These are phyloP conservation scores for Amanita muscaria DNA, from an alignment of 768 basidiomycete species.

Conservation along the genomic window DNA sequence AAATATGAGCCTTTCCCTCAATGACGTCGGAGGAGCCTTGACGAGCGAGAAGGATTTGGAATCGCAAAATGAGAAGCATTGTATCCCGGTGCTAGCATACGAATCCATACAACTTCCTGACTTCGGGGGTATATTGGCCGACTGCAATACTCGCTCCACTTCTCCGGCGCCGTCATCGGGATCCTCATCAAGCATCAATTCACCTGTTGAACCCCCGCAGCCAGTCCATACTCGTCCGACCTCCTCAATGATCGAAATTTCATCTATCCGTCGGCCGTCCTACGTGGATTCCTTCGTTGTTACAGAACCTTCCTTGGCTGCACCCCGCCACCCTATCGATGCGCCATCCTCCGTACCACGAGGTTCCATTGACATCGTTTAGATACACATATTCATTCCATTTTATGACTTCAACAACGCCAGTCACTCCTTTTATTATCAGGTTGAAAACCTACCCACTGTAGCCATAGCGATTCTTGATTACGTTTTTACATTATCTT, in stretches of 20 bases:
- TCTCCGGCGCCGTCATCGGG: slow-evolving; percentile 28
- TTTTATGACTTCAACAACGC: neutral
- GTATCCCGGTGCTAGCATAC: slow-evolving; percentile 27
- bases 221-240: slow-evolving; percentile 19
- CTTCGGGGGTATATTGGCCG: slow-evolving; percentile 30
- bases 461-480: slow-evolving; percentile 8
- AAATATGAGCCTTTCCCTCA: slow-evolving; percentile 19
- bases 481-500: too few species aligned
- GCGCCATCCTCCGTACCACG: slow-evolving; percentile 1
- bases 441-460: neutral
- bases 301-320: neutral
- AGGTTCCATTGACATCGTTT: slow-evolving; percentile 5
- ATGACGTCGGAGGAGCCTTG: slow-evolving; percentile 30
- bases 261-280: slow-evolving; percentile 18
- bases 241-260: slow-evolving; percentile 23
- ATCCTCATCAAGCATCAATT: slow-evolving; percentile 24
- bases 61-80: slow-evolving; percentile 24
- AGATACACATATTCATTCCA: neutral
- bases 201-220: slow-evolving; percentile 17
- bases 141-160: slow-evolving; percentile 22
- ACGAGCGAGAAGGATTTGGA: slow-evolving; percentile 12
- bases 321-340: neutral
- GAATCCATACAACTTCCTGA: slow-evolving; percentile 28
- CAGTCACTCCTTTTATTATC: neutral
- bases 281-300: neutral